Base-by-base conservation (phyloP, 208 protist species). In the Leishmania mexicana region DNA sequence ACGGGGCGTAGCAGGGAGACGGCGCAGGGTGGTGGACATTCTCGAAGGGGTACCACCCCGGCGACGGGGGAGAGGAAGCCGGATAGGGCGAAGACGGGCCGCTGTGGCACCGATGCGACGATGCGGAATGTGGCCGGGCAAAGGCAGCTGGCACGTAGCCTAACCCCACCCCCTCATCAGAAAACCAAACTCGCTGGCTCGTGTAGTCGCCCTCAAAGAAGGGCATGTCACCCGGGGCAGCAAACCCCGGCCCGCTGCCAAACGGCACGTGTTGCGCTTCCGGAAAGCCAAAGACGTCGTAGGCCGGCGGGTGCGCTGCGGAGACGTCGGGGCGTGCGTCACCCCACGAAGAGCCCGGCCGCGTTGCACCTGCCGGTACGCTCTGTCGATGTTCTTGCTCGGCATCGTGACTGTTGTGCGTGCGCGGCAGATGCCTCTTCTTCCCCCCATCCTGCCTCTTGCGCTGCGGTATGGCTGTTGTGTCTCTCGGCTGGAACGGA, bases 211-310 rank as follows among this genome's bases (percentile, higher is more conserved):
- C 68, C 10, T 40, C 38, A 38, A 47, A 10, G 65, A 72, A 72
- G 15, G 65, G 65, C 38, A 49, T 47, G 65, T 19, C 65, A 47
- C 11, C 45, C 45, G 68, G 2, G 45, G 40, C 13, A 19, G 45
- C 2, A 5, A 53, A 51, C 68, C 45, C 45, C 4, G 68, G 21
- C 68, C 31, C 68, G 11, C 49, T 60, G 72, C 51, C 72, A 76
- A 76, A 76, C 72, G 72, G 72, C 28, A 35, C 72, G 72, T 76
- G 72, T 24, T 31, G 51, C 31, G 49, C 72, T 40, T 35, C 47
- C 19, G 72, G 15, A 15, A 42, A 58, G 72, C 49, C n/a, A n/a
- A 58, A 76, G 31, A 31, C n/a, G 51, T 45, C n/a, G 45, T 47
- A 28, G 19, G 31, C 35, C 15, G 45, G 49, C 31, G 19, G 47